Evolutionary conservation across 306 rosid species (phyloP), one percentile per base, ranked within the genome.

Genomic region (Geum urbanum): DNA sequence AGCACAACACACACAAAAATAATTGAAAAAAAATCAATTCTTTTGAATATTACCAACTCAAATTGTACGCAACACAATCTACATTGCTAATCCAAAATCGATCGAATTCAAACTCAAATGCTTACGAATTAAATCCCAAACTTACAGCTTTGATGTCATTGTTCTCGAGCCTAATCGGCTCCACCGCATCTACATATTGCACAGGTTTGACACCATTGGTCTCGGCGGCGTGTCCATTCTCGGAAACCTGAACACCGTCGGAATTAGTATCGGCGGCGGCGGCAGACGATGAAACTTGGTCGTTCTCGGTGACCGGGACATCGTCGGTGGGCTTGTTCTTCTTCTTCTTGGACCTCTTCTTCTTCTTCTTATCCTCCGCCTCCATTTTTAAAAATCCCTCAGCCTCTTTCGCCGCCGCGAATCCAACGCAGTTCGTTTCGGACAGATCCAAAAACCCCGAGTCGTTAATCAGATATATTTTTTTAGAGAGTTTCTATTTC

Each of bases 61-160:
- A 69, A 24, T 40, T 41, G 39, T 39, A 52, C 16, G 53, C 6
- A 67, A 10, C 18, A 53, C 32, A 68, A 68, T 52, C 49, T 0
- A 67, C 39, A 15, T 24, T 18, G 10, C 7, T 18, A 19, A n/a
- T 5, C 7, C 6, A 11, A 6, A 22, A 11, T 52, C 48, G 13
- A 52, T 69, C 51, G 20, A 7, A 39, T 18, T 18, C 6, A 39
- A 39, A 19, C 14, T 12, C 51, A 4, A 67, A 67, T 35, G 27
- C 15, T 49, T 39, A 27, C 15, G n/a, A 27, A n/a, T 67, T 48
- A 50, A n/a, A 77, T 55, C 44, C 72, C 61, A 61, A 81, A 74
- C 87, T 86, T 85, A 90, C 96, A 56, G 72, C 72, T 72, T 85
- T 82, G 63, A 75, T 47, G 67, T 60, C 87, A 75, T 88, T 84